phyloP scores from a whole-genome alignment of 2,329 filamentous ascomycete species.

The Elsinoe necatrix region DNA sequence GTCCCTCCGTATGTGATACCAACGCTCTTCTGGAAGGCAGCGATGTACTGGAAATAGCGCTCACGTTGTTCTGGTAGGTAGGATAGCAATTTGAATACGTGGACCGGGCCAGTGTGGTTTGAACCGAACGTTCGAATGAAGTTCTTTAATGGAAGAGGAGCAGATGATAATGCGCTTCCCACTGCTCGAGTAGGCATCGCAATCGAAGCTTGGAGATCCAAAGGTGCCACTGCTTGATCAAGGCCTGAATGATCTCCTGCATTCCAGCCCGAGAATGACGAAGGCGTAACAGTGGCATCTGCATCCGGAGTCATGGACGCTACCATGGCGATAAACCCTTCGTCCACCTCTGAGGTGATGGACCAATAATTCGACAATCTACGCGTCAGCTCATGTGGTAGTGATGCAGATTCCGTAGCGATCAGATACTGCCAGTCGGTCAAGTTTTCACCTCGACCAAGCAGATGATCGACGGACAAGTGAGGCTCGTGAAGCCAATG shows the following conservation, averaged over 20 bases:
- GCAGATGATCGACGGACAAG: background rate
- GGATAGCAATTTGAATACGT: conserved; percentile 22
- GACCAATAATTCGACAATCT: conserved; percentile 16
- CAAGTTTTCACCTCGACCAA: background rate
- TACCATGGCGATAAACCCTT: conserved; percentile 14
- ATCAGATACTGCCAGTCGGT: background rate
- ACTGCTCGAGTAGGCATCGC: conserved; percentile 17
- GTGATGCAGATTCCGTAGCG: background rate
- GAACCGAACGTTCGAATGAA: conserved; percentile 19
- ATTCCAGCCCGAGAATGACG: conserved; percentile 20
- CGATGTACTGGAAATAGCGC: conserved; percentile 21
- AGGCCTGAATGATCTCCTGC: conserved; percentile 19
- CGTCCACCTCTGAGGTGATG: conserved; percentile 18
- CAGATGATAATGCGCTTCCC: background rate
- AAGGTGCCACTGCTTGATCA: conserved; percentile 18
- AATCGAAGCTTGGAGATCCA: conserved; percentile 21
- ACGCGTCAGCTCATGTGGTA: background rate
- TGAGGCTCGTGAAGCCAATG: conserved; percentile 22
- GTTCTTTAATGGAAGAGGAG: conserved; percentile 15
- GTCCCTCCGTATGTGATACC: conserved; percentile 20
- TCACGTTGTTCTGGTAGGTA: conserved; percentile 18
- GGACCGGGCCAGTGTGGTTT: conserved; percentile 18
- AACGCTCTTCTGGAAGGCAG: conserved; percentile 18
- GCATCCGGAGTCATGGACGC: background rate
- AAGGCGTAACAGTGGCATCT: background rate